Conservation (phyloP, 805 yeast genomes). For the Jamesozyma gamospora region DNA sequence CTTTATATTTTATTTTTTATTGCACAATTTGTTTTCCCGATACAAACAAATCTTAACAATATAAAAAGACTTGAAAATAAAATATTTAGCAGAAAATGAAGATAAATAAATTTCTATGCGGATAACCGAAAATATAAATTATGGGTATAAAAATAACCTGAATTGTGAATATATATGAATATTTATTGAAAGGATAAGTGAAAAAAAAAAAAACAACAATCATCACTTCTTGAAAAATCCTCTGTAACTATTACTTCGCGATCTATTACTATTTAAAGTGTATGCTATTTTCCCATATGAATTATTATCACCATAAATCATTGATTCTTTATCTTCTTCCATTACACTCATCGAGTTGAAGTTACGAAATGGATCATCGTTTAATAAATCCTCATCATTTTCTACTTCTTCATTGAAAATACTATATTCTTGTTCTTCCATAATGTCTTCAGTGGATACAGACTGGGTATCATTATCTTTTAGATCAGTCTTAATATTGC, state of each 20-base stretch:
- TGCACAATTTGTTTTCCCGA: too few species aligned
- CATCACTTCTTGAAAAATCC: constrained; percentile 27
- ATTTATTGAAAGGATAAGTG: too few species aligned
- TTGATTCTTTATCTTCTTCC: constrained; percentile 51
- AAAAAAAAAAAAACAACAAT: too few species aligned
- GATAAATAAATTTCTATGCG: too few species aligned
- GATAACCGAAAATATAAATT: too few species aligned
- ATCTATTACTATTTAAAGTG: constrained; percentile 31
- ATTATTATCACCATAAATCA: constrained; percentile 38
- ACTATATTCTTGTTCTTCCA: constrained; percentile 19
- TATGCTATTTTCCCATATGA: constrained; percentile 35
- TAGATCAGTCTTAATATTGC: neutral
- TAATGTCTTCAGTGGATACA: neutral
- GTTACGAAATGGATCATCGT: constrained; percentile 67
- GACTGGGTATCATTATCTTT: neutral
- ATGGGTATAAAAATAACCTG: too few species aligned
- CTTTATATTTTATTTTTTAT: too few species aligned
- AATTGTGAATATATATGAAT: too few species aligned
- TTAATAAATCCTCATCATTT: constrained; percentile 28
- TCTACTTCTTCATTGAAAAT: constrained; percentile 29
- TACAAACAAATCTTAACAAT: too few species aligned
- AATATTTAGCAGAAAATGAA: too few species aligned
- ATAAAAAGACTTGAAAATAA: too few species aligned
- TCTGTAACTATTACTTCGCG: constrained; percentile 34
- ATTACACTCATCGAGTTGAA: constrained; percentile 81